A percentile compares a stretch with the other conserved stretches of the same genome.
Evolutionary conservation across 163 green algal species (phyloP).

Genomic region (Chlorella variabilis): DNA sequence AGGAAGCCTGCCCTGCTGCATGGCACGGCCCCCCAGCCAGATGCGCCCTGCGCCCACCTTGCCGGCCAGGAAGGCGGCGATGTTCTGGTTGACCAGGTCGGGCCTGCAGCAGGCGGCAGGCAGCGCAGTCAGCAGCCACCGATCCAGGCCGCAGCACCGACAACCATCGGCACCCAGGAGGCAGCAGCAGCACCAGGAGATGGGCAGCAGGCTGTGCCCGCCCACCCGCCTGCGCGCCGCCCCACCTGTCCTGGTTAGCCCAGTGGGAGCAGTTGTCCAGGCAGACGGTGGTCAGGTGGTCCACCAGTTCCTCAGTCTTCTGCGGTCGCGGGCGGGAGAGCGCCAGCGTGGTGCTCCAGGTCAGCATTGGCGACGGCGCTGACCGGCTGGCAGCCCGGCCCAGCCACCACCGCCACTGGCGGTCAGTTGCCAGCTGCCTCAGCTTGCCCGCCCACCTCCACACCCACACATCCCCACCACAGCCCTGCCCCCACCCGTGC

Average conservation of each 20-base stretch:
- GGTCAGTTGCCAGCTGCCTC: too few relatives aligned
- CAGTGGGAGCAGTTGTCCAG: slow-evolving; percentile 56
- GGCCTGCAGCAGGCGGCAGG: not conserved
- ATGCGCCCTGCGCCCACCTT: not conserved
- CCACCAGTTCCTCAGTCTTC: slow-evolving; percentile 21
- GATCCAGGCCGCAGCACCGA: too few relatives aligned
- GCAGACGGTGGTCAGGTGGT: slow-evolving; percentile 30
- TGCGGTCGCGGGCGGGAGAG: slow-evolving; percentile 38
- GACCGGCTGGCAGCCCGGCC: too few relatives aligned
- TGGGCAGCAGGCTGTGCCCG: too few relatives aligned
- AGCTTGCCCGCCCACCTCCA: too few relatives aligned
- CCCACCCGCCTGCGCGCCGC: not conserved
- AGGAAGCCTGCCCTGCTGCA: too few relatives aligned
- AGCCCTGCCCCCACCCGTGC: not conserved
- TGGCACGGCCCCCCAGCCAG: too few relatives aligned
- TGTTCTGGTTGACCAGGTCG: slow-evolving; percentile 30
- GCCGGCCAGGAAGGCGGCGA: slow-evolving; percentile 26
- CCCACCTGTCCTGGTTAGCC: slow-evolving; percentile 54
- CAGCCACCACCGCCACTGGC: too few relatives aligned
- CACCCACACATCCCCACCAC: too few relatives aligned
- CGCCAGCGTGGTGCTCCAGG: too few relatives aligned
- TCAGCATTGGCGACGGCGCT: too few relatives aligned
- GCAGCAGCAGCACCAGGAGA: not conserved
- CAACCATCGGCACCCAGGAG: not conserved
- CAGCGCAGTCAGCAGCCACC: not conserved